Percentiles rank a stretch among this genome's conserved stretches.
Conservation (phyloP, 75 land plant species). For the Picea glauca region DNA sequence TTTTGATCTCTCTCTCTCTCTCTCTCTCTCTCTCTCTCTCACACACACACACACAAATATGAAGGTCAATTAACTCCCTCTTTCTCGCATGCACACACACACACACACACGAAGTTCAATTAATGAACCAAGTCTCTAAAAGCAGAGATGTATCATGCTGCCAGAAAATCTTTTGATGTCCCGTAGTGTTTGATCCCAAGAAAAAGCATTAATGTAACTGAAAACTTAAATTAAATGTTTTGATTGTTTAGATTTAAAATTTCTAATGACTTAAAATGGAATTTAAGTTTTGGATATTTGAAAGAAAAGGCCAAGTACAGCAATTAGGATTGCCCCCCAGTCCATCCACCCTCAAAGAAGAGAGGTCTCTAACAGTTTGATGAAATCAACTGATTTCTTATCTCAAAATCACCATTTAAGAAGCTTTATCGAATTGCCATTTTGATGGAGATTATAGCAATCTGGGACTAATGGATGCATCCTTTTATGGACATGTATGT, state of each 20-base stretch:
- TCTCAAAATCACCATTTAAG: not conserved
- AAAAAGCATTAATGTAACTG: not conserved
- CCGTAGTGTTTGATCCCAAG: not conserved
- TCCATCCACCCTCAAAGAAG: too few relatives aligned
- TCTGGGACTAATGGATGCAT: not conserved
- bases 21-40: too few relatives aligned
- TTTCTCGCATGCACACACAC: too few relatives aligned
- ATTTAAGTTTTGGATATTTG: not conserved
- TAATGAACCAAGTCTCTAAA: not conserved
- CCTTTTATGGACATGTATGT: not conserved
- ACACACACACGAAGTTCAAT: too few relatives aligned
- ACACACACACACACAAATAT: too few relatives aligned
- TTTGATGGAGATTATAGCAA: not conserved
- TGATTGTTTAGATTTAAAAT: not conserved
- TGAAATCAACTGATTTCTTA: not conserved
- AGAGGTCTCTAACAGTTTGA: not conserved
- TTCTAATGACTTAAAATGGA: not conserved
- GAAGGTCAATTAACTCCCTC: too few relatives aligned
- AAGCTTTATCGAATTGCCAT: not conserved
- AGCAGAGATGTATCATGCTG: not conserved
- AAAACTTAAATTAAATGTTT: not conserved
- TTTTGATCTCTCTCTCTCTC: not conserved
- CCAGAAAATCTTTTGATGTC: not conserved
- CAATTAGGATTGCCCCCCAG: not conserved
- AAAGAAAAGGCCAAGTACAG: not conserved